phyloP scores from a whole-genome alignment of 2,329 filamentous ascomycete genomes.

The Fusarium pininemorale region DNA sequence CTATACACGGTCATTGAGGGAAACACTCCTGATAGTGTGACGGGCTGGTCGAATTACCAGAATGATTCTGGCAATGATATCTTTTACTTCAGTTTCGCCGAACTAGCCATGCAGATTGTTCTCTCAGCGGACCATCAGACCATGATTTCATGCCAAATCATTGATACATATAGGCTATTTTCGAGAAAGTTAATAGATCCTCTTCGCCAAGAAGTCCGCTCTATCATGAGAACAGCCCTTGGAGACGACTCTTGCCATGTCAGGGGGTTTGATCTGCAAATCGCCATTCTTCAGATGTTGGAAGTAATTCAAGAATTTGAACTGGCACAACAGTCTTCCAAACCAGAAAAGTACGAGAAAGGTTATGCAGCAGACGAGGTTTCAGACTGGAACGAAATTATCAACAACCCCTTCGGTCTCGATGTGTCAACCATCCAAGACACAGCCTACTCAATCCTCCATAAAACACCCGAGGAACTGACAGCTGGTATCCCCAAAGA shows the following conservation, averaged over 20 bases:
- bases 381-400: constrained; percentile 15
- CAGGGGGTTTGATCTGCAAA: constrained; percentile 2
- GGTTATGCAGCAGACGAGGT: constrained; percentile 21
- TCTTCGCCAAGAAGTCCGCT: constrained; percentile 22
- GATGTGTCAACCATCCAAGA: constrained; percentile 32
- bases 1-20: neutral
- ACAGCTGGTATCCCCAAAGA: neutral
- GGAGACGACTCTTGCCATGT: neutral
- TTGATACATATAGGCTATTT: neutral
- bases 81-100: constrained; percentile 6
- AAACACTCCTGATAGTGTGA: constrained; percentile 7
- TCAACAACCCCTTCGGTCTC: constrained; percentile 29
- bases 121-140: constrained; percentile 3
- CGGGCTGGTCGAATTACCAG: neutral
- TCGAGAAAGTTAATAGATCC: constrained; percentile 17
- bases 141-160: neutral
- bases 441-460: constrained; percentile 20
- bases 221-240: constrained; percentile 6
- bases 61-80: neutral
- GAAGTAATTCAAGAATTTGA: constrained; percentile 18
- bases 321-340: neutral
- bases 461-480: constrained; percentile 8
- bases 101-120: constrained; percentile 3
- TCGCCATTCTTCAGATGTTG: constrained; percentile 29
- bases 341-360: neutral